Percentiles rank a stretch among this genome's conserved stretches.
phyloP scores from a whole-genome alignment of 768 basidiomycete genomes.

The Chlorophyllum brunneum region DNA sequence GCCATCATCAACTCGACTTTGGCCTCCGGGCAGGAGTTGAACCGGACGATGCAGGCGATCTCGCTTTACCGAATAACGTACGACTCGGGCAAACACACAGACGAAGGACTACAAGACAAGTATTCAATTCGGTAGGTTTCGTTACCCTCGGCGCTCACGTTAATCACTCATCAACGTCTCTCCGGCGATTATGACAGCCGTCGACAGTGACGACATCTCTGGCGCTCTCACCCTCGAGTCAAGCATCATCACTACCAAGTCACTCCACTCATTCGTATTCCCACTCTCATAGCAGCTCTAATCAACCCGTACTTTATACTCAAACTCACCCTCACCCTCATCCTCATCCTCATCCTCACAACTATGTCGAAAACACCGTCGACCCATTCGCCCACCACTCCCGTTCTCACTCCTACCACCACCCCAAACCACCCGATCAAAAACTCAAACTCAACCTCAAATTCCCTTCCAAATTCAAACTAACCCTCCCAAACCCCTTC shows the following conservation, averaged over 20 bases:
- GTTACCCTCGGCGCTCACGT: not conserved
- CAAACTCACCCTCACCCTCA: not conserved
- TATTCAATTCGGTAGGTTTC: not conserved
- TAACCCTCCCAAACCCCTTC: conserved; percentile 8
- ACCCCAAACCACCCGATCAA: not conserved
- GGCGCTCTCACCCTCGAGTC: not conserved
- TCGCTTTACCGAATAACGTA: too few species aligned
- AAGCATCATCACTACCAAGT: conserved; percentile 5
- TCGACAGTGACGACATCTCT: not conserved
- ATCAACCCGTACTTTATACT: not conserved
- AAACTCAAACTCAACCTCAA: not conserved
- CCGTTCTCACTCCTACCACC: not conserved
- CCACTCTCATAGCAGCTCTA: not conserved
- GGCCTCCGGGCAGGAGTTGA: not conserved
- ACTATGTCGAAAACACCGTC: not conserved
- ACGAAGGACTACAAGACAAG: not conserved
- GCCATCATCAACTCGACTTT: not conserved
- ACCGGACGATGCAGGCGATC: not conserved
- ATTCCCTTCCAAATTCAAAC: conserved; percentile 3
- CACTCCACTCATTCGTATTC: not conserved
- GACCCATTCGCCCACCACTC: not conserved
- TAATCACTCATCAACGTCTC: not conserved
- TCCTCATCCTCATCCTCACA: not conserved
- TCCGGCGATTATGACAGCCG: not conserved
- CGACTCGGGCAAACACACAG: not conserved